phyloP scores from a whole-genome alignment of 2,329 filamentous ascomycete species.

The Arthroderma sp. region DNA sequence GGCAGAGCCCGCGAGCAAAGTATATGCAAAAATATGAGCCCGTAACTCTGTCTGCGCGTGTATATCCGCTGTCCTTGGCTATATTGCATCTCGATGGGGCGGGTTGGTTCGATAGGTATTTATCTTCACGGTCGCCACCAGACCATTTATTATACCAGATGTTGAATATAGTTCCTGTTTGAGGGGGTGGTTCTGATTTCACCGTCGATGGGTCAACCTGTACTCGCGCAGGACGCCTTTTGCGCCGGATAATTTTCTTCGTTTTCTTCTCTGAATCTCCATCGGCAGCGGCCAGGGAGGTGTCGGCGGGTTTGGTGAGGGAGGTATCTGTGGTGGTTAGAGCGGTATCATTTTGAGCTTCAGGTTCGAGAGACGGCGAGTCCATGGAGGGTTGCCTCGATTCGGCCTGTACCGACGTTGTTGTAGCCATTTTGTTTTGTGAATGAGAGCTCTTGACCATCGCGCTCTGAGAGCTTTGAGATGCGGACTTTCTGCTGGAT shows the following conservation, averaged over 20 bases:
- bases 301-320: constrained; percentile 10
- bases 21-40: constrained; percentile 88
- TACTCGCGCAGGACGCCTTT: constrained; percentile 74
- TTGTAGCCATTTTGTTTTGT: constrained; percentile 7
- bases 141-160: constrained; percentile 99
- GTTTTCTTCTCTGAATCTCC: constrained; percentile 45
- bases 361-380: neutral
- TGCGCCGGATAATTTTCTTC: constrained; percentile 86
- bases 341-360: constrained; percentile 4
- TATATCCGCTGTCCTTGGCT: constrained; percentile 64
- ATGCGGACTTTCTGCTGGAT: no score
- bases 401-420: constrained; percentile 6
- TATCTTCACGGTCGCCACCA: constrained; percentile 87
- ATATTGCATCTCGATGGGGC: constrained; percentile 82
- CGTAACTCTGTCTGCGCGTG: constrained; percentile 58
- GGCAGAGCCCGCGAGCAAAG: constrained; percentile 70
- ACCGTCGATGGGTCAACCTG: constrained; percentile 79
- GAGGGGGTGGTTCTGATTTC: constrained; percentile 71
- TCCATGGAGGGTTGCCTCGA: constrained; percentile 1
- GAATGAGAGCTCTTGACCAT: neutral
- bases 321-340: constrained; percentile 11
- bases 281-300: constrained; percentile 18
- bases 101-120: constrained; percentile 68
- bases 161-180: constrained; percentile 93
- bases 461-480: no score